These are phyloP conservation scores for Lipomyces sp. DNA, from an alignment of 805 yeast species.

Conservation along the genomic window DNA sequence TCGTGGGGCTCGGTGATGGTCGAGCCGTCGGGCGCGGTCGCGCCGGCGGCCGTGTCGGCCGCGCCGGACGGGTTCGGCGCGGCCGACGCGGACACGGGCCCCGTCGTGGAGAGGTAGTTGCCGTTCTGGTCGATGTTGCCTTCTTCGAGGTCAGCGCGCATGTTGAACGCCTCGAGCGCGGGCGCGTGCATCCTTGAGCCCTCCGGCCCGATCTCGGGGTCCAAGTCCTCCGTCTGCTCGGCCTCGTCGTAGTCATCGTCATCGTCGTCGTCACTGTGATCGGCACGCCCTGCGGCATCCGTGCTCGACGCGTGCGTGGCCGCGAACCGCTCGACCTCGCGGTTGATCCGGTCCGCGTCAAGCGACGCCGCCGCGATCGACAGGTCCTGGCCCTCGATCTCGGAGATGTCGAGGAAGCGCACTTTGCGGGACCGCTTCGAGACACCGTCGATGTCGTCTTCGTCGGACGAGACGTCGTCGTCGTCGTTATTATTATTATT, in stretches of 20 bases:
- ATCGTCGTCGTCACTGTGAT: conserved; percentile 12
- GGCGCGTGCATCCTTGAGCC: conserved; percentile 35
- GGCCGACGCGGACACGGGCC: too few species aligned
- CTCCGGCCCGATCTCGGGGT: conserved; percentile 23
- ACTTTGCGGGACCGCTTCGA: conserved; percentile 29
- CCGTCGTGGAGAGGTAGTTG: conserved; percentile 48
- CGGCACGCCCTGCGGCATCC: conserved; percentile 27
- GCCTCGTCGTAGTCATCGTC: conserved; percentile 20
- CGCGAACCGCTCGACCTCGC: conserved; percentile 26
- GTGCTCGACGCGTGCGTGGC: conserved; percentile 10
- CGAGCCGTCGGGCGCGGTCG: conserved; percentile 31
- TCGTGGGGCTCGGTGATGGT: conserved; percentile 35
- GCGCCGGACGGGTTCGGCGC: conserved; percentile 39
- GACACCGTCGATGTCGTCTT: conserved; percentile 32
- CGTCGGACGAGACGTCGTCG: conserved; percentile 24
- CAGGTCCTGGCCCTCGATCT: conserved; percentile 39
- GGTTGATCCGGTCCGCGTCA: conserved; percentile 12
- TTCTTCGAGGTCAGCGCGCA: conserved; percentile 53
- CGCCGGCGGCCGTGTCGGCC: conserved; percentile 32
- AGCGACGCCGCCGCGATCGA: conserved; percentile 7
- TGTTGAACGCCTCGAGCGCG: conserved; percentile 60
- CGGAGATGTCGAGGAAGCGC: conserved; percentile 39
- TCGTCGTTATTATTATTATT: conserved; percentile 30
- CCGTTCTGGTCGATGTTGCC: conserved; percentile 64
- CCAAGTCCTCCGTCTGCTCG: conserved; percentile 16